Conservation (phyloP, 768 basidiomycete species). For the Udeniomyces megalosporus region DNA sequence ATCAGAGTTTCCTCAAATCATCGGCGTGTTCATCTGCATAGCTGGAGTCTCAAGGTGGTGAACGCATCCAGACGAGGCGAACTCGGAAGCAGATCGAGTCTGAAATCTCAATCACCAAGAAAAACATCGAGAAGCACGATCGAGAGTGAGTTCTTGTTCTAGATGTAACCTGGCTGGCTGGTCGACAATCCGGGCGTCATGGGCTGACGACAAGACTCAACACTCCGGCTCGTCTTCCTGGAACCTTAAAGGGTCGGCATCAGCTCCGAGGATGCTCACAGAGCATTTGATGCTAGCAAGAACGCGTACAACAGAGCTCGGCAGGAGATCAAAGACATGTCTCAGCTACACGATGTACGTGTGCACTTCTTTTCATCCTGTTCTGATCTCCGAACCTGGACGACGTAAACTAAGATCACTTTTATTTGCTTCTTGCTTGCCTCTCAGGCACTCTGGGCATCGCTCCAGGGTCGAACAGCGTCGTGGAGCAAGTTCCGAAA, state of each 20-base stretch:
- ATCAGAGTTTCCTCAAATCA: no score
- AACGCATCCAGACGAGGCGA: not conserved
- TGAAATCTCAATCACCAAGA: slow-evolving; percentile 46
- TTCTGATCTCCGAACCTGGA: not conserved
- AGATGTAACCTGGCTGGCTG: no score
- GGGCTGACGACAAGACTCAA: no score
- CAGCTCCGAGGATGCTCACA: slow-evolving; percentile 58
- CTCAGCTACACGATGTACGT: not conserved
- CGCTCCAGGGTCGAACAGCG: slow-evolving; percentile 46
- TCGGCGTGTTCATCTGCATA: not conserved
- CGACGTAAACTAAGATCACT: not conserved
- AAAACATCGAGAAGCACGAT: slow-evolving; percentile 51
- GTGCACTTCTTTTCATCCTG: not conserved
- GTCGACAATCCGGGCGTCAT: no score
- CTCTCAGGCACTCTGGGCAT: slow-evolving; percentile 46
- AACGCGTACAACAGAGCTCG: slow-evolving; percentile 45
- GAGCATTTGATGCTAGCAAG: slow-evolving; percentile 50
- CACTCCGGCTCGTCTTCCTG: no score
- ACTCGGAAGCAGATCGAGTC: slow-evolving; percentile 34
- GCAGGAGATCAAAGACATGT: slow-evolving; percentile 44
- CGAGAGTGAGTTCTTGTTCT: slow-evolving; percentile 44
- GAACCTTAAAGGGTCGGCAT: slow-evolving; percentile 58
- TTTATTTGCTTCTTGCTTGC: not conserved
- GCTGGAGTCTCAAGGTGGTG: no score
- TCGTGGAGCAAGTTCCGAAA: slow-evolving; percentile 79